Base-by-base conservation (phyloP, 768 basidiomycete genomes). In the Boletus rubescentipes region DNA sequence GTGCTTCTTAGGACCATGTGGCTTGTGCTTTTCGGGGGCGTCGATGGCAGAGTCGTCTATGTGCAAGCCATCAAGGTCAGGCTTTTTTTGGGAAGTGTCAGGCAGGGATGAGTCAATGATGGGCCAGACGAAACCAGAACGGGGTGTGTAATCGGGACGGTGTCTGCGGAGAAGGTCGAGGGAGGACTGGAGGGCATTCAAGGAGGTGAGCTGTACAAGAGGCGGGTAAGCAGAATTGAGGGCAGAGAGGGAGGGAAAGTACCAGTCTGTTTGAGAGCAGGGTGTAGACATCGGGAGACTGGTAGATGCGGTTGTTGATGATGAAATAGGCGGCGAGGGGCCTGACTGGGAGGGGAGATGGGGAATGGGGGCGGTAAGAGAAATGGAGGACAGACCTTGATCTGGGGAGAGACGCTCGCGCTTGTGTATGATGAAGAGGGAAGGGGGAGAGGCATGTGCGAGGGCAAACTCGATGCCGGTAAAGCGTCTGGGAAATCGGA, bases 351-450 rank as follows among this genome's bases (percentile, higher is more conserved):
- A n/a, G n/a, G 38, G 29, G 38, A 46, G 36, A 45, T 51, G 59
- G 1, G 10, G 34, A 21, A 9, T n/a, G 36, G 49, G 21, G 4
- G 41, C 26, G 37, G 47, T 21, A 21, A 39, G 32, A 44, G 39
- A 34, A 30, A 18, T 26, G 47, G 39, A 64, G 47, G 39, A 64
- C 81, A 57, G 46, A 91, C 93, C 88, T 80, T 93, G 85, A 21
- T 90, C 86, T 3, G 90, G 90, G 7, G 89, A 91, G 47, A 90
- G 59, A 34, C 93, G 79, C 57, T 93, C 87, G 55, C 91, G 82
- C 70, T 94, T 95, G 68, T 95, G 93, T 38, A 96, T 89, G 59
- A 96, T 79, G 70, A 94, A 96, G 52, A 93, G 77, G 31, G 84
- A 78, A 1, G 93, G 93, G 9, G 91, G 85, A 49, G 85, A 76